phyloP scores from a whole-genome alignment of 2,329 filamentous ascomycete species.

The Neofusicoccum cordaticola region DNA sequence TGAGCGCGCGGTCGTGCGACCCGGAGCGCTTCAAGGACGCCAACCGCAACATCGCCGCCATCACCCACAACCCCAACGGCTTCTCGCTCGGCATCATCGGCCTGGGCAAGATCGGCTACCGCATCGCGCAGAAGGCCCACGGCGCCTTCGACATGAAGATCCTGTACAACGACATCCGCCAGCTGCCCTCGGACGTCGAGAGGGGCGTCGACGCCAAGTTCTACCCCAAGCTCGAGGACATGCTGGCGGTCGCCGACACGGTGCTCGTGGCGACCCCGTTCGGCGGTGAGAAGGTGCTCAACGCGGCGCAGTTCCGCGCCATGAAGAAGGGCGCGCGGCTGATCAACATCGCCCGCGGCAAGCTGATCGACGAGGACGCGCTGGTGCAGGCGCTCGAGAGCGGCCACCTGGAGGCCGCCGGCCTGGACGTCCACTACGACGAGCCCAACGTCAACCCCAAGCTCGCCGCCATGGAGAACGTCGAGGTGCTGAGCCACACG shows the following conservation, averaged over 20 bases:
- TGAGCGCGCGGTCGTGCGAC: conserved; percentile 20
- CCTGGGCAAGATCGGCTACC: conserved; percentile 35
- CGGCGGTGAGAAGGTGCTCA: conserved; percentile 23
- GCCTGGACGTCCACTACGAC: conserved; percentile 52
- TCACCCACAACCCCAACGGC: conserved; percentile 25
- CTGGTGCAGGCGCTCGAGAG: conserved; percentile 47
- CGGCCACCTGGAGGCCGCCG: conserved; percentile 48
- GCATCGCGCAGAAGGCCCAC: conserved; percentile 28
- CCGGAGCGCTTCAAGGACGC: conserved; percentile 19
- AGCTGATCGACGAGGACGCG: conserved; percentile 51
- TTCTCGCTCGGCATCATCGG: conserved; percentile 34
- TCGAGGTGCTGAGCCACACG: conserved; percentile 65
- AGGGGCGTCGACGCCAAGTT: conserved; percentile 24
- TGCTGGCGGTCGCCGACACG: conserved; percentile 29
- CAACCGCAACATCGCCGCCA: conserved; percentile 19
- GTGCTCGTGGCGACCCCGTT: conserved; percentile 36
- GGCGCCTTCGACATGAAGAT: conserved; percentile 34
- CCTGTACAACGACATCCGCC: conserved; percentile 29
- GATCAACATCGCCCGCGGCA: conserved; percentile 53
- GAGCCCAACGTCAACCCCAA: conserved; percentile 51
- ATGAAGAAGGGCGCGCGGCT: conserved; percentile 51
- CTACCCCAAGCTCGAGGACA: conserved; percentile 27
- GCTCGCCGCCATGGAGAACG: conserved; percentile 46
- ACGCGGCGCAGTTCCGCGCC: conserved; percentile 40
- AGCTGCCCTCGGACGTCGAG: conserved; percentile 20